A percentile compares a stretch with the other conserved stretches of the same genome.
Conservation (phyloP, 805 yeast genomes). For the Yamadazyma takamatsuzukensis region DNA sequence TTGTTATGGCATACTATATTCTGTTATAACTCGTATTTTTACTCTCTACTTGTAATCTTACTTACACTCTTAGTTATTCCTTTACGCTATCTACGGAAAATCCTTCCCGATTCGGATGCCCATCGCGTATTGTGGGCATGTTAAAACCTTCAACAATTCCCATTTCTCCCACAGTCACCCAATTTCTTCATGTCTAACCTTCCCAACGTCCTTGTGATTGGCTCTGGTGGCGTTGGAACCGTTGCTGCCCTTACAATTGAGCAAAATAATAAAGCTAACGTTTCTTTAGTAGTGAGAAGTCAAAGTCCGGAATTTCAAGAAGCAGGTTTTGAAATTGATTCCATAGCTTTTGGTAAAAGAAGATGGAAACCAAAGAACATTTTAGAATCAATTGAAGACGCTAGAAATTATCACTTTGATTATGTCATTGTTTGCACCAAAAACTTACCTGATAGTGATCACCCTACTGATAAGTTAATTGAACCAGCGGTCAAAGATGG, state of each 20-base stretch:
- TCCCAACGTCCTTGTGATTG: slow-evolving; percentile 57
- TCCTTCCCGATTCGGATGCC: too few relatives aligned
- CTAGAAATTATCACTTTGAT: slow-evolving; percentile 29
- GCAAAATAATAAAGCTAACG: slow-evolving; percentile 40
- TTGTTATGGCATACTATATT: too few relatives aligned
- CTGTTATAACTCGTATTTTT: too few relatives aligned
- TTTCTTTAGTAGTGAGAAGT: slow-evolving; percentile 35
- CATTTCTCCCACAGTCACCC: too few relatives aligned
- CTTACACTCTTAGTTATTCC: too few relatives aligned
- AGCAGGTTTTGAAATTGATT: slow-evolving; percentile 30
- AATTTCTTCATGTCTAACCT: too few relatives aligned
- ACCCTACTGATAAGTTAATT: slow-evolving; percentile 41
- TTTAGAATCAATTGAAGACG: slow-evolving; percentile 26
- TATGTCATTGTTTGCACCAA: slow-evolving; percentile 38
- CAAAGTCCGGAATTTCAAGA: slow-evolving; percentile 27
- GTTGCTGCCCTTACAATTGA: slow-evolving; percentile 65
- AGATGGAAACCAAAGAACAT: slow-evolving; percentile 29
- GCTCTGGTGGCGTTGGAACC: slow-evolving; percentile 87
- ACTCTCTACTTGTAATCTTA: too few relatives aligned
- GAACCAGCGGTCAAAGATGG: slow-evolving; percentile 27
- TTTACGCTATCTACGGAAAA: too few relatives aligned
- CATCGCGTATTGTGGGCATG: too few relatives aligned
- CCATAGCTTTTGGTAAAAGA: slow-evolving; percentile 30
- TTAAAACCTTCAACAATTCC: too few relatives aligned
- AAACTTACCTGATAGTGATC: slow-evolving; percentile 32